Percentiles rank a stretch among this genome's conserved stretches.
Conservation (phyloP, 768 basidiomycete genomes). For the Pulveroboletus frians region DNA sequence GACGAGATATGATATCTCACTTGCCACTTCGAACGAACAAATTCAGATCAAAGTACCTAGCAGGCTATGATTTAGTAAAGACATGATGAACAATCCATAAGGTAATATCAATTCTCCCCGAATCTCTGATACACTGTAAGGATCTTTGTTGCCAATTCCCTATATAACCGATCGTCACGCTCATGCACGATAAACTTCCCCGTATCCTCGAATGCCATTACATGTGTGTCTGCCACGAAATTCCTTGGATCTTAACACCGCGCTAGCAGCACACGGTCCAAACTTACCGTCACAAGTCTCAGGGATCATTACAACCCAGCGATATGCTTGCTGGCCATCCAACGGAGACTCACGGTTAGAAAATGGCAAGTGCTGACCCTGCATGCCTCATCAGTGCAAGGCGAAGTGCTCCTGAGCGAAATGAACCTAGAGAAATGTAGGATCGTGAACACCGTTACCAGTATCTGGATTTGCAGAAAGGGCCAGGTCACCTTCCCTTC, state of each 20-base stretch:
- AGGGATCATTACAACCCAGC: conserved; percentile 55
- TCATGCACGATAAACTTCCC: conserved; percentile 56
- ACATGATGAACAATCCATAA: conserved; percentile 20
- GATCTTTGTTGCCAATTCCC: background rate
- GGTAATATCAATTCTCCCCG: conserved; percentile 40
- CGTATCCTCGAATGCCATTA: conserved; percentile 51
- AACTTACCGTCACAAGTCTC: conserved; percentile 37
- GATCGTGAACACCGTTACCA: background rate
- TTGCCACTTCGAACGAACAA: conserved; percentile 51
- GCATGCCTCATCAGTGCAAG: conserved; percentile 55
- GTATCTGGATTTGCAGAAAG: background rate
- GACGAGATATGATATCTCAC: conserved; percentile 41
- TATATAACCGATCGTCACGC: conserved; percentile 44
- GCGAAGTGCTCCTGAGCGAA: conserved; percentile 49
- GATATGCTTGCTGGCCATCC: conserved; percentile 56
- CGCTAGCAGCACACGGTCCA: conserved; percentile 36
- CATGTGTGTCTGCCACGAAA: conserved; percentile 52
- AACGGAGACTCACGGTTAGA: background rate
- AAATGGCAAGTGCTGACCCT: background rate
- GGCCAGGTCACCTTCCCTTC: conserved; percentile 39
- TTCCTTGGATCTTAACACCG: conserved; percentile 49
- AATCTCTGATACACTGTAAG: conserved; percentile 44
- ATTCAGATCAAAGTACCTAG: conserved; percentile 44
- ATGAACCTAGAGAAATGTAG: conserved; percentile 31
- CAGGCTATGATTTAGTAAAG: background rate